Percentiles rank a stretch among this genome's conserved stretches.
Evolutionary conservation across 306 rosid genomes (phyloP).

Genomic region (Inga oerstediana): DNA sequence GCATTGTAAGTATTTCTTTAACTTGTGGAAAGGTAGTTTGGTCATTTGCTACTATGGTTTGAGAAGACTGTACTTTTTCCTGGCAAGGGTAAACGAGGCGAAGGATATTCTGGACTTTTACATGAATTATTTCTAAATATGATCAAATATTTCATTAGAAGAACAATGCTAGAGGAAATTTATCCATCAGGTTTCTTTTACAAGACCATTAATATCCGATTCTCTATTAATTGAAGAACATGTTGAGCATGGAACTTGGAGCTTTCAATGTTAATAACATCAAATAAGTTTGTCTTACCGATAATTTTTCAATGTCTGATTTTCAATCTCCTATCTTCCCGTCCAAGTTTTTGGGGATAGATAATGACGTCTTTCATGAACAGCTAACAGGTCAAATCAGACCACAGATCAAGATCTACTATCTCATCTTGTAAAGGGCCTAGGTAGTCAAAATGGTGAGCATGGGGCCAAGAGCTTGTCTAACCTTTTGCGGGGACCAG

Average conservation of each 20-base stretch:
- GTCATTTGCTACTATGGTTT: constrained; percentile 15
- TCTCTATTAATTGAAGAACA: constrained; percentile 31
- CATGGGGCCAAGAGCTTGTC: constrained; percentile 54
- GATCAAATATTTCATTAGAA: not conserved
- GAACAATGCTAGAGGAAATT: not conserved
- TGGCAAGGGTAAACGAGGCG: constrained; percentile 11
- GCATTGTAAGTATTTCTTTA: constrained; percentile 48
- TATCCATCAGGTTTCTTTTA: not conserved
- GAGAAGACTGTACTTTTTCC: constrained; percentile 10
- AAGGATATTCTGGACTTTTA: constrained; percentile 11
- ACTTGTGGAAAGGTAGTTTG: constrained; percentile 25
- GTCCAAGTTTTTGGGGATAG: constrained; percentile 25
- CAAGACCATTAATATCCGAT: not conserved
- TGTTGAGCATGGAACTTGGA: constrained; percentile 16
- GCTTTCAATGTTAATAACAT: constrained; percentile 20
- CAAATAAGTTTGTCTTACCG: constrained; percentile 19
- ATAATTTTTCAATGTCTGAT: constrained; percentile 16
- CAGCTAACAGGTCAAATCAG: constrained; percentile 76
- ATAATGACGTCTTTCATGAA: constrained; percentile 38
- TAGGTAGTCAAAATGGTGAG: constrained; percentile 61
- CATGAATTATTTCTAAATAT: not conserved
- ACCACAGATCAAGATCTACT: constrained; percentile 76
- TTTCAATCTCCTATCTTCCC: constrained; percentile 26
- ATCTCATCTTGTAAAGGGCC: constrained; percentile 71
- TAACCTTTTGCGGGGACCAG: constrained; percentile 58